A percentile compares a stretch with the other conserved stretches of the same genome.
Evolutionary conservation across 164 flowering plant species (phyloP).

Genomic region (Stephania cephalantha): DNA sequence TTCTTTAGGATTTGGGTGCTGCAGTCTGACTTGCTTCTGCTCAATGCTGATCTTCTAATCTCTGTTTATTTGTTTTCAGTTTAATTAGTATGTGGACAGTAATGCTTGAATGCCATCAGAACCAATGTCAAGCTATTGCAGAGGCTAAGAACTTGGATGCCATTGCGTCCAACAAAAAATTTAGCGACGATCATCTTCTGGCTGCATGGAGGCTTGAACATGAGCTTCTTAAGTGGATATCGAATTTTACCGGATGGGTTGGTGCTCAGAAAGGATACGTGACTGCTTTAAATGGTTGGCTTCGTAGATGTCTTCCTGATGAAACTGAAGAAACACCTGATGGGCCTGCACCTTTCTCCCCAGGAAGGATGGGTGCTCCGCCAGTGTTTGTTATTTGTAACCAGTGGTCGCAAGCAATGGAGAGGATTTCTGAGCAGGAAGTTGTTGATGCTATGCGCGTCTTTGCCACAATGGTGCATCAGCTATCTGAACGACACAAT

Average conservation of each 20-base stretch:
- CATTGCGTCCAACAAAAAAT: slow-evolving; percentile 18
- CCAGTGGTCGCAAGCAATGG: slow-evolving; percentile 46
- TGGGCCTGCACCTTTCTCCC: slow-evolving; percentile 41
- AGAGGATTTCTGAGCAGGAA: slow-evolving; percentile 36
- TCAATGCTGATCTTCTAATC: background rate
- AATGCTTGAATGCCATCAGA: slow-evolving; percentile 52
- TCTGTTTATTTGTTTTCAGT: slow-evolving; percentile 23
- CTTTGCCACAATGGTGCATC: slow-evolving; percentile 24
- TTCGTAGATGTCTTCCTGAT: slow-evolving; percentile 32
- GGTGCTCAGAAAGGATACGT: slow-evolving; percentile 39
- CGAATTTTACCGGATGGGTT: slow-evolving; percentile 42
- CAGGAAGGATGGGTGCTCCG: slow-evolving; percentile 48
- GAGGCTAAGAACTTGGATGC: slow-evolving; percentile 36
- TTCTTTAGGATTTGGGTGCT: background rate
- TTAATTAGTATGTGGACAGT: slow-evolving; percentile 52
- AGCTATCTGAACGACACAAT: slow-evolving; percentile 24
- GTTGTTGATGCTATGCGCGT: slow-evolving; percentile 40
- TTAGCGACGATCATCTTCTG: slow-evolving; percentile 29
- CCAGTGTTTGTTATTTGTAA: slow-evolving; percentile 43
- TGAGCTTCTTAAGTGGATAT: slow-evolving; percentile 41
- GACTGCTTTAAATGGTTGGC: slow-evolving; percentile 54
- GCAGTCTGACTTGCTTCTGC: background rate
- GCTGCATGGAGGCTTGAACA: slow-evolving; percentile 29
- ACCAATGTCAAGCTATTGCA: slow-evolving; percentile 32
- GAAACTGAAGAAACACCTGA: slow-evolving; percentile 50